Conservation (phyloP, 257 asterid genomes). For the Coffea canephora region DNA sequence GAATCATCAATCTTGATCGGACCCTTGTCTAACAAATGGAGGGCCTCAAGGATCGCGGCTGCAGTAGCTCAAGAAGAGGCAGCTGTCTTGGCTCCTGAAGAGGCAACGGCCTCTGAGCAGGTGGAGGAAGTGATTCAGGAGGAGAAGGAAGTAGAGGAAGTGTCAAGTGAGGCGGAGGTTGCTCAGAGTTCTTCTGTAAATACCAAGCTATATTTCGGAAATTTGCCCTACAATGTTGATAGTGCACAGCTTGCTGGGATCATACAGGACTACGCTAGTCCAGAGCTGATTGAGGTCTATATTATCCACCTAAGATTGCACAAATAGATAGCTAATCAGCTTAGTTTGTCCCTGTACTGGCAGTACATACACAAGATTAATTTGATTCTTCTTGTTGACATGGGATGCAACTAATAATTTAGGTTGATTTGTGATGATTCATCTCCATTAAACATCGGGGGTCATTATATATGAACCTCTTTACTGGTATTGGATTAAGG, state of each 20-base stretch:
- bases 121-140: slow-evolving; percentile 14
- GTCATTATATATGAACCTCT: no score
- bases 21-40: slow-evolving; percentile 37
- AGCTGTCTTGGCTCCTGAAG: slow-evolving; percentile 31
- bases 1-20: slow-evolving; percentile 32
- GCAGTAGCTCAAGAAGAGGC: slow-evolving; percentile 70
- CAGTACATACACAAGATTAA: not conserved
- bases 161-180: slow-evolving; percentile 19
- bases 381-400: not conserved
- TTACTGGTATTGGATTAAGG: not conserved
- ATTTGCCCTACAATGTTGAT: slow-evolving; percentile 82
- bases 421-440: not conserved
- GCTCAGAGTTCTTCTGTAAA: slow-evolving; percentile 27
- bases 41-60: slow-evolving; percentile 44
- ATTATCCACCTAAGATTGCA: not conserved
- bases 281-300: slow-evolving; percentile 86
- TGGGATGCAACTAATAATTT: not conserved
- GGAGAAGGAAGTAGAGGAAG: slow-evolving; percentile 24
- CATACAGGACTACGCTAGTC: slow-evolving; percentile 68
- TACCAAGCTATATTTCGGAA: slow-evolving; percentile 88
- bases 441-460: not conserved
- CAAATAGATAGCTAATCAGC: not conserved
- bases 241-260: slow-evolving; percentile 96
- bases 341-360: not conserved
- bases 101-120: slow-evolving; percentile 12